Evolutionary conservation across 345 rosid genomes (phyloP).

Genomic region (Erucastrum elatum): DNA sequence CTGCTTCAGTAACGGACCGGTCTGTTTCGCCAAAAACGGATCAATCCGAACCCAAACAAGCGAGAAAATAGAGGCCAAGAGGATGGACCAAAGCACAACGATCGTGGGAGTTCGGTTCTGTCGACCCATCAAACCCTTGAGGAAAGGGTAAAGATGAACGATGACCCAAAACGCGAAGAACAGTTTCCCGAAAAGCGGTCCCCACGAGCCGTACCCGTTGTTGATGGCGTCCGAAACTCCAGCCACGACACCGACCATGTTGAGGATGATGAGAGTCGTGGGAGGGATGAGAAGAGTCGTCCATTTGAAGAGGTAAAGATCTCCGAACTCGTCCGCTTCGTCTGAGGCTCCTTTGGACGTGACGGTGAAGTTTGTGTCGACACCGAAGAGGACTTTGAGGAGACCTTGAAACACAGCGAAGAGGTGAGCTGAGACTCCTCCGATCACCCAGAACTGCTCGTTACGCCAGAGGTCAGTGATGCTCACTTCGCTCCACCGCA

Average conservation of each 20-base stretch:
- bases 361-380: slow-evolving; percentile 94
- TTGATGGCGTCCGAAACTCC: slow-evolving; percentile 88
- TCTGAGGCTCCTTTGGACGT: slow-evolving; percentile 83
- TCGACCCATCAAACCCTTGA: slow-evolving; percentile 91
- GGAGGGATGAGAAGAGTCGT: slow-evolving; percentile 96
- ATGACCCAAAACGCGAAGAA: slow-evolving; percentile 95
- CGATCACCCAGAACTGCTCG: slow-evolving; percentile 98
- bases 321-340: slow-evolving; percentile 65
- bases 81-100: slow-evolving; percentile 84
- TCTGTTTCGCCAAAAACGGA: slow-evolving; percentile 90
- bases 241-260: slow-evolving; percentile 90
- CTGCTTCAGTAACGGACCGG: slow-evolving; percentile 83
- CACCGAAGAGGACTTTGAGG: slow-evolving; percentile 90
- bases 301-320: slow-evolving; percentile 96
- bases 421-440: slow-evolving; percentile 95
- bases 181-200: slow-evolving; percentile 89
- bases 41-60: slow-evolving; percentile 94
- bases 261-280: slow-evolving; percentile 82
- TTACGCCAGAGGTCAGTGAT: slow-evolving; percentile 92
- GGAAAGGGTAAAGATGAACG: slow-evolving; percentile 93
- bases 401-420: slow-evolving; percentile 96
- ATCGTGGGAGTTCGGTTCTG: slow-evolving; percentile 97
- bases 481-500: slow-evolving; percentile 90
- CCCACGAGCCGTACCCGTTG: slow-evolving; percentile 89
- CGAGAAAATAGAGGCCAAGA: slow-evolving; percentile 89